Conservation (phyloP, 164 flowering plant genomes). For the Cinnamomum chago region DNA sequence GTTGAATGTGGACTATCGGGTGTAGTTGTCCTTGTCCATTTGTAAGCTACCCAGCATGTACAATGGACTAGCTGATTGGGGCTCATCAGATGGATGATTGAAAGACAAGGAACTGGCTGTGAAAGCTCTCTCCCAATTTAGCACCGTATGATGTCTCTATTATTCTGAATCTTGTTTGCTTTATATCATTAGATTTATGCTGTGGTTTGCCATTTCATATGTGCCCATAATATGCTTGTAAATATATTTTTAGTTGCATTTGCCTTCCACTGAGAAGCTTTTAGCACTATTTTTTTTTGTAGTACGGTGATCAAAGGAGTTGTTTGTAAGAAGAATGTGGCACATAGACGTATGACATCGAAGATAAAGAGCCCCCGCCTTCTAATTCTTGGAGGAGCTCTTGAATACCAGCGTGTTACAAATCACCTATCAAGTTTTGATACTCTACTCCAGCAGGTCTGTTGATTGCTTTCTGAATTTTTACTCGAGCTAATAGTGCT, state of each 20-base stretch:
- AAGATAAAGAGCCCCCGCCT: constrained; percentile 70
- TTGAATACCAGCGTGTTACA: constrained; percentile 91
- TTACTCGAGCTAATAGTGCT: background rate
- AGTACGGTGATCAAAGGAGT: constrained; percentile 88
- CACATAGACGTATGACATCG: constrained; percentile 89
- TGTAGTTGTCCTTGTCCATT: no score
- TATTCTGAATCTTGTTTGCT: no score
- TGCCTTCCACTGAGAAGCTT: constrained; percentile 9
- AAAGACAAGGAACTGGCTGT: no score
- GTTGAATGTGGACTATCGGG: no score
- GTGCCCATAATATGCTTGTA: background rate
- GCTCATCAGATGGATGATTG: no score
- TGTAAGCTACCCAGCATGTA: no score
- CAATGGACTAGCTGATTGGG: no score
- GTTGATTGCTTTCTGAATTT: background rate
- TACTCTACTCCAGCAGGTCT: constrained; percentile 89
- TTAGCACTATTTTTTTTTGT: constrained; percentile 12
- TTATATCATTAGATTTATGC: background rate
- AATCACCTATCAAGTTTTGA: constrained; percentile 85
- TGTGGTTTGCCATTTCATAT: background rate
- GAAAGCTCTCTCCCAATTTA: no score
- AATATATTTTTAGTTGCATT: background rate
- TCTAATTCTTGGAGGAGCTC: constrained; percentile 90
- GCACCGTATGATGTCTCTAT: no score
- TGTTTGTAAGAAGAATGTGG: constrained; percentile 97